phyloP scores from a whole-genome alignment of 805 yeast genomes.

The Wickerhamiella allomyrinae region DNA sequence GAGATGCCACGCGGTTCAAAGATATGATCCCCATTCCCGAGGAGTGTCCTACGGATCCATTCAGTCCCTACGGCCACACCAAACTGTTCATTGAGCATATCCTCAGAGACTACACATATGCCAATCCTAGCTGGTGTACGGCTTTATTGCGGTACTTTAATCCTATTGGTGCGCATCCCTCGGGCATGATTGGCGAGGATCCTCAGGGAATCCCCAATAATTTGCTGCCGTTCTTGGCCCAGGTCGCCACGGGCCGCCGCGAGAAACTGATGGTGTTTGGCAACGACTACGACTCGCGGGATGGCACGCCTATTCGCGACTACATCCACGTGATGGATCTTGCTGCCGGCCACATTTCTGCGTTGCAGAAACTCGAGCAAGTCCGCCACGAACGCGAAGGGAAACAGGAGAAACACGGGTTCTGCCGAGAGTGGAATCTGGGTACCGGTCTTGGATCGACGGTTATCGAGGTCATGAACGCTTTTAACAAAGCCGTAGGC shows the following conservation, averaged over 20 bases:
- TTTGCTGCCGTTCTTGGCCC: conserved; percentile 59
- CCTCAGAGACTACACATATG: conserved; percentile 37
- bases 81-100: conserved; percentile 52
- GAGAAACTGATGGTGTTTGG: conserved; percentile 58
- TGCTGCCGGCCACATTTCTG: conserved; percentile 64
- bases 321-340: conserved; percentile 71
- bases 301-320: conserved; percentile 73
- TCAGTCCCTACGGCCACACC: conserved; percentile 67
- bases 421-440: conserved; percentile 66
- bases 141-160: conserved; percentile 68
- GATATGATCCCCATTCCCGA: conserved; percentile 71
- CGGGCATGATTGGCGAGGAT: conserved; percentile 69
- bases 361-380: conserved; percentile 39
- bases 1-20: conserved; percentile 60
- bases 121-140: conserved; percentile 25
- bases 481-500: conserved; percentile 54
- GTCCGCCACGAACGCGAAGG: conserved; percentile 10
- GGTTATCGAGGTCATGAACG: conserved; percentile 53
- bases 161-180: conserved; percentile 78
- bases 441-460: conserved; percentile 76
- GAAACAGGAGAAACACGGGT: conserved; percentile 27
- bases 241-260: conserved; percentile 61
- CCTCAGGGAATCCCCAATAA: conserved; percentile 68
- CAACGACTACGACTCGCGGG: conserved; percentile 52
- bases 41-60: conserved; percentile 57